Evolutionary conservation across 202 grass and related monocot species (phyloP).

Genomic region (Panicum virgatum): DNA sequence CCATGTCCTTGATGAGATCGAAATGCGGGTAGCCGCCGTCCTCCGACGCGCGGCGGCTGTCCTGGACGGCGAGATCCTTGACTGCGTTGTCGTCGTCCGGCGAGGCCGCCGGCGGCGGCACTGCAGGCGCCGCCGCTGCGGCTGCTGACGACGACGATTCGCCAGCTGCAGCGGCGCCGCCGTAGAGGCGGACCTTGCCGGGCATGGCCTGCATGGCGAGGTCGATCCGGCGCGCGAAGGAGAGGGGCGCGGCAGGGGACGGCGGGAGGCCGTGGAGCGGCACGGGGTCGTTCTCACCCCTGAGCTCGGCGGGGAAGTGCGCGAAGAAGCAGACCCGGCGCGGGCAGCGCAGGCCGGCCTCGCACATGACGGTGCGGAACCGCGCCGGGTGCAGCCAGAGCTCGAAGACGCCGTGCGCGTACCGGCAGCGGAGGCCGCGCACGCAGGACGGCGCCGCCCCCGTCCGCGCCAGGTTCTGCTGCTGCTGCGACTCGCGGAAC

Average conservation of each 20-base stretch:
- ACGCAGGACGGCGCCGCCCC: slow-evolving; percentile 32
- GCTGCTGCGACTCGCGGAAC: neutral
- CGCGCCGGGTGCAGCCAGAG: slow-evolving; percentile 56
- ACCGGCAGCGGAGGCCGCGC: slow-evolving; percentile 48
- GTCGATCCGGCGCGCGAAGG: neutral
- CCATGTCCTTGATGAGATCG: slow-evolving; percentile 33
- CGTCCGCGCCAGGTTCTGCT: no score
- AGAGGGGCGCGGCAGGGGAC: neutral
- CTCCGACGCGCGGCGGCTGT: neutral
- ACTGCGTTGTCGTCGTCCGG: neutral
- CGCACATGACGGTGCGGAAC: slow-evolving; percentile 68
- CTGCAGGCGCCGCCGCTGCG: no score
- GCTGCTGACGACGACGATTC: neutral
- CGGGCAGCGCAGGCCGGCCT: slow-evolving; percentile 8
- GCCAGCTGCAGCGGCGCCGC: no score
- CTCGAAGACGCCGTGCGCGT: slow-evolving; percentile 66
- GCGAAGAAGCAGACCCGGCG: slow-evolving; percentile 74
- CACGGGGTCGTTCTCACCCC: neutral
- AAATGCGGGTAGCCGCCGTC: slow-evolving; percentile 7
- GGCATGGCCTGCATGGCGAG: neutral
- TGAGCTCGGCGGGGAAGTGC: slow-evolving; percentile 20
- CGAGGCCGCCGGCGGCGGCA: neutral
- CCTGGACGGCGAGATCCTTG: no score
- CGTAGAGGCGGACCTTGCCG: neutral
- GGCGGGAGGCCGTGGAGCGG: neutral